phyloP scores from a whole-genome alignment of 2,329 filamentous ascomycete species.

The Fusarium sp. region DNA sequence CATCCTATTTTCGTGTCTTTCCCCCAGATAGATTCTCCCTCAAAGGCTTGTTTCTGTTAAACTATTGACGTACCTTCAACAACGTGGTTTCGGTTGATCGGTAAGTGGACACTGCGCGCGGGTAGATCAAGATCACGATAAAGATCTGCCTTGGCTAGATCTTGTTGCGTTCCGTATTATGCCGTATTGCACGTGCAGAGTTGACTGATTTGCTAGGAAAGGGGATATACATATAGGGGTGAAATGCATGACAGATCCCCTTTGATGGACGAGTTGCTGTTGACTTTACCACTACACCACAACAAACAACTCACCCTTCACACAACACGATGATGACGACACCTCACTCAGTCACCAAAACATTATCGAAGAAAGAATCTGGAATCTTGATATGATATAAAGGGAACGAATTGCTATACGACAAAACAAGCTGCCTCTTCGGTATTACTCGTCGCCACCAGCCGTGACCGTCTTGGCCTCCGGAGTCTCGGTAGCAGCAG shows the following conservation, averaged over 20 bases:
- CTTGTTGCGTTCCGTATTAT: slow-evolving; percentile 19
- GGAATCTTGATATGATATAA: not conserved
- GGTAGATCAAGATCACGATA: slow-evolving; percentile 35
- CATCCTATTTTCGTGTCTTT: slow-evolving; percentile 28
- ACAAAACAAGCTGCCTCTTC: slow-evolving; percentile 6
- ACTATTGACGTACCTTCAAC: slow-evolving; percentile 8
- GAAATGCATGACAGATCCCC: not conserved
- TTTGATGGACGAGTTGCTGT: not conserved
- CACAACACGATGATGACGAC: not conserved
- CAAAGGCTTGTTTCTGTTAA: slow-evolving; percentile 8
- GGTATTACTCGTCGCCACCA: slow-evolving; percentile 46
- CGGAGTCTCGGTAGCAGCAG: slow-evolving; percentile 43
- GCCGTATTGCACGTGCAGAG: slow-evolving; percentile 23
- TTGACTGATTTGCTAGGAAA: slow-evolving; percentile 10
- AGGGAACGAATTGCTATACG: slow-evolving; percentile 28
- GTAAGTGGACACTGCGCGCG: slow-evolving; percentile 38
- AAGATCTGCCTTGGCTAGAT: slow-evolving; percentile 36
- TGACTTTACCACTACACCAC: not conserved
- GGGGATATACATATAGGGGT: not conserved
- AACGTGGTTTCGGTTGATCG: slow-evolving; percentile 37
- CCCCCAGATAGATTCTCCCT: slow-evolving; percentile 2
- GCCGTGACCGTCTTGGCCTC: slow-evolving; percentile 48
- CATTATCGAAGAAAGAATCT: not conserved
- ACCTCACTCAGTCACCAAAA: not conserved
- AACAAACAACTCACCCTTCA: not conserved